Conservation (phyloP, 176 grass and related monocot genomes). For the Carex cristatella region DNA sequence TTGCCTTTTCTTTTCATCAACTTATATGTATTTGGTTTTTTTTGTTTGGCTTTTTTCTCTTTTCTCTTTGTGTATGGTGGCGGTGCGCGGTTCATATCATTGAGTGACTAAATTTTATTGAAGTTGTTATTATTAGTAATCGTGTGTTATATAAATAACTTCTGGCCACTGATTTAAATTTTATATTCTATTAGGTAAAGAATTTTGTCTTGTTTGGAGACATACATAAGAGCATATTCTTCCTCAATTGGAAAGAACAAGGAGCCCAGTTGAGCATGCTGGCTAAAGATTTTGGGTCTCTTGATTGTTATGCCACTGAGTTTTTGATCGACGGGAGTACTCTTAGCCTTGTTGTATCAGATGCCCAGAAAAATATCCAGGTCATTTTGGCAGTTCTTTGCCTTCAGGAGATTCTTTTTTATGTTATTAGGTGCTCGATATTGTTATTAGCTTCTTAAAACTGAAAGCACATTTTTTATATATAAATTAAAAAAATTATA, state of each 20-base stretch:
- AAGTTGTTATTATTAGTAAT: not conserved
- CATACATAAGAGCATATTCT: slow-evolving; percentile 95
- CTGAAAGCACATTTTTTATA: too few species aligned
- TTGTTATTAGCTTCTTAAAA: not conserved
- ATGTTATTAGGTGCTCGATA: not conserved
- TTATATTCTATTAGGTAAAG: slow-evolving; percentile 55
- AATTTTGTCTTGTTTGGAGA: slow-evolving; percentile 92
- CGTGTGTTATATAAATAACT: not conserved
- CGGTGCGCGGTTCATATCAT: not conserved
- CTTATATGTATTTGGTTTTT: not conserved
- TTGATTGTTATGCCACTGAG: slow-evolving; percentile 90
- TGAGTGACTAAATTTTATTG: not conserved
- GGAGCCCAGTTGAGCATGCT: slow-evolving; percentile 89
- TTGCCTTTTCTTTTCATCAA: not conserved
- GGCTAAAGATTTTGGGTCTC: slow-evolving; percentile 90
- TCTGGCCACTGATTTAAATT: not conserved
- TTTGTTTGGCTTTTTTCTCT: not conserved
- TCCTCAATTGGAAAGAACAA: slow-evolving; percentile 97
- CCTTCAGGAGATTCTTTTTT: not conserved
- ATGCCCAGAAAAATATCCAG: slow-evolving; percentile 88
- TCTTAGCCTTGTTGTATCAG: slow-evolving; percentile 76
- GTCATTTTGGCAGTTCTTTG: slow-evolving; percentile 31
- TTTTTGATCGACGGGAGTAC: slow-evolving; percentile 97
- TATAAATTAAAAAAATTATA: not conserved
- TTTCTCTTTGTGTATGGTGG: too few species aligned